Conservation (phyloP, 2,329 filamentous ascomycete genomes). For the Dactylellina sp. region DNA sequence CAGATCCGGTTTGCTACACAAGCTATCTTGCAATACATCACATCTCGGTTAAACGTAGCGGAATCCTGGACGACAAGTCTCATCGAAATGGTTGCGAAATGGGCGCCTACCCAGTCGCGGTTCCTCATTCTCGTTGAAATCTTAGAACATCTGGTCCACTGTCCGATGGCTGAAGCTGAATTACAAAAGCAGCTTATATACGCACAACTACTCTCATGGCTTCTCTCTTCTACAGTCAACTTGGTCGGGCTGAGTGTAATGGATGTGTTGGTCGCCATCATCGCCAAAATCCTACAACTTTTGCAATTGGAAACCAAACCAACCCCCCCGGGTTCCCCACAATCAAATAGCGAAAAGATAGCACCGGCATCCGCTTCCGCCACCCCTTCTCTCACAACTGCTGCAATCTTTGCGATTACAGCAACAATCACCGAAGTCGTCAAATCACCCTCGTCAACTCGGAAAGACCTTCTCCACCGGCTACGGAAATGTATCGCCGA, state of each 20-base stretch:
- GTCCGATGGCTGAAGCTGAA: slow-evolving; percentile 76
- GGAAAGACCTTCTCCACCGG: slow-evolving; percentile 74
- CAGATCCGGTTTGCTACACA: slow-evolving; percentile 83
- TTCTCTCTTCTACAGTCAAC: slow-evolving; percentile 89
- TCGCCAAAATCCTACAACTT: slow-evolving; percentile 83
- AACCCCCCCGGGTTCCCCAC: slow-evolving; percentile 62
- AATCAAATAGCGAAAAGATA: slow-evolving; percentile 63
- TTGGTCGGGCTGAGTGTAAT: slow-evolving; percentile 96
- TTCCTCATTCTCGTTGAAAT: slow-evolving; percentile 88
- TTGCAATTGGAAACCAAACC: slow-evolving; percentile 72
- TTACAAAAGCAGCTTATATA: slow-evolving; percentile 80
- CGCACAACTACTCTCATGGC: slow-evolving; percentile 80
- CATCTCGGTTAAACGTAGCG: slow-evolving; percentile 69
- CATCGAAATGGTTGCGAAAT: slow-evolving; percentile 81
- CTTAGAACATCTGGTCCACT: slow-evolving; percentile 79
- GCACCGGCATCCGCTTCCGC: slow-evolving; percentile 61
- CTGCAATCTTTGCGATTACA: slow-evolving; percentile 43
- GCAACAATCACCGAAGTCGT: slow-evolving; percentile 55
- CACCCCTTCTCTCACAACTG: slow-evolving; percentile 49
- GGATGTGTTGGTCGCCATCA: slow-evolving; percentile 86
- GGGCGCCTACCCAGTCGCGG: slow-evolving; percentile 93
- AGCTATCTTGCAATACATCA: slow-evolving; percentile 80
- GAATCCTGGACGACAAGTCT: slow-evolving; percentile 82
- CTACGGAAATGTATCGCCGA: slow-evolving; percentile 88
- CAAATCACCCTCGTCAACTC: slow-evolving; percentile 65